Evolutionary conservation across 768 basidiomycete species (phyloP).

Genomic region (Mycena latifolia): DNA sequence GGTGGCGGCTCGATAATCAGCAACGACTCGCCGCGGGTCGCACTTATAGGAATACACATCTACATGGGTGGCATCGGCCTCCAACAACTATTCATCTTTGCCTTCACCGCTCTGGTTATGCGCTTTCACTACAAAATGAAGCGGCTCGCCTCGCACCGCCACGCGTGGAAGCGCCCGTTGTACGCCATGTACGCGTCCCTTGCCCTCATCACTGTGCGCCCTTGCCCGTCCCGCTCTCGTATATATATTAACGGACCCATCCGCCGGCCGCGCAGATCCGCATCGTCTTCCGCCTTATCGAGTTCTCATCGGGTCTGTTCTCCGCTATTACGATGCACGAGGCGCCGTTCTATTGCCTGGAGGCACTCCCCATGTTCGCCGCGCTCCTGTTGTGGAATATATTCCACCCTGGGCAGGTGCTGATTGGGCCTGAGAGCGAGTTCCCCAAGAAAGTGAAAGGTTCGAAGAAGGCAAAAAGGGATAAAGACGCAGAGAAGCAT

Average conservation of each 20-base stretch:
- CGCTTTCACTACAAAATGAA: constrained; percentile 32
- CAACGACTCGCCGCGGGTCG: constrained; percentile 6
- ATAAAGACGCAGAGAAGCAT: no score
- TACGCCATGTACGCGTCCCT: constrained; percentile 36
- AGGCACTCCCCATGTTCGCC: no score
- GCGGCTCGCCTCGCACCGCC: neutral
- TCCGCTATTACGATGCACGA: constrained; percentile 30
- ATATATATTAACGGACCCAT: neutral
- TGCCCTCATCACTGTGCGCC: constrained; percentile 37
- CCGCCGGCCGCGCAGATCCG: constrained; percentile 12
- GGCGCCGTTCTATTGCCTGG: constrained; percentile 26
- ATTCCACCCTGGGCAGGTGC: no score
- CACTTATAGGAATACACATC: constrained; percentile 31
- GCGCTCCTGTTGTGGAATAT: no score
- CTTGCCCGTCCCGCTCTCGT: no score
- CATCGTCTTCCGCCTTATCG: constrained; percentile 31
- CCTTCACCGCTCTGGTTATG: constrained; percentile 33
- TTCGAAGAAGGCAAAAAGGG: no score
- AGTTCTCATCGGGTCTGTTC: no score
- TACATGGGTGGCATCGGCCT: constrained; percentile 42
- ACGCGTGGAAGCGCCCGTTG: constrained; percentile 36
- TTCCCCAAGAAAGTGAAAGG: no score
- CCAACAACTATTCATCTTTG: constrained; percentile 38
- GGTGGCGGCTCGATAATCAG: constrained; percentile 33
- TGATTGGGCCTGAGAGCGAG: no score